These are phyloP conservation scores for Citrullus mucosospermus DNA, from an alignment of 306 rosid genomes.

Conservation along the genomic window DNA sequence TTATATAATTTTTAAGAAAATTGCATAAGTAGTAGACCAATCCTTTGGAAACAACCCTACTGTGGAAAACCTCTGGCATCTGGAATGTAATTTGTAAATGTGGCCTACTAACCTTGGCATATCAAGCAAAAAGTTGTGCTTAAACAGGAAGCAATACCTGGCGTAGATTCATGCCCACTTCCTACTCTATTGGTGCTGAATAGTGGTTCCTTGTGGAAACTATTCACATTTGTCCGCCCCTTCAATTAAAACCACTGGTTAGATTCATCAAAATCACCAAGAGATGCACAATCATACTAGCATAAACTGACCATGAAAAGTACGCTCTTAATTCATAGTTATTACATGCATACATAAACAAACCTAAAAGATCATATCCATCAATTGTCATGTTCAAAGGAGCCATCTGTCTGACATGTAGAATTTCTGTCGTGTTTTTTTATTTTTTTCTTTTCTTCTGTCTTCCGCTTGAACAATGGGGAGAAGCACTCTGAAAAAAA, in stretches of 20 bases:
- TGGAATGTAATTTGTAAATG: not conserved
- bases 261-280: not conserved
- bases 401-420: not conserved
- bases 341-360: not conserved
- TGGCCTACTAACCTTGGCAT: not conserved
- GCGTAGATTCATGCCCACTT: not conserved
- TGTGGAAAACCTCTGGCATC: not conserved
- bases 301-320: not conserved
- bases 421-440: not conserved
- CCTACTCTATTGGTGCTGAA: not conserved
- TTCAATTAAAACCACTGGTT: not conserved
- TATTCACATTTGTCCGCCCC: not conserved
- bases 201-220: not conserved
- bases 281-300: not conserved
- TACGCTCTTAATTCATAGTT: not conserved
- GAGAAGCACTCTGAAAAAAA: not conserved
- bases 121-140: not conserved
- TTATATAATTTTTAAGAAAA: too few relatives aligned
- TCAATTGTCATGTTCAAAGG: not conserved
- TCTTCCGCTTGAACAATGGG: not conserved
- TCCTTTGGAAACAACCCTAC: too few relatives aligned
- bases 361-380: not conserved
- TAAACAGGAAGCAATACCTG: not conserved
- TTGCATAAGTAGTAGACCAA: too few relatives aligned
- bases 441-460: too few relatives aligned